Conservation (phyloP, 371 early-diverging fungal species). For the Chytridium lagenaria region DNA sequence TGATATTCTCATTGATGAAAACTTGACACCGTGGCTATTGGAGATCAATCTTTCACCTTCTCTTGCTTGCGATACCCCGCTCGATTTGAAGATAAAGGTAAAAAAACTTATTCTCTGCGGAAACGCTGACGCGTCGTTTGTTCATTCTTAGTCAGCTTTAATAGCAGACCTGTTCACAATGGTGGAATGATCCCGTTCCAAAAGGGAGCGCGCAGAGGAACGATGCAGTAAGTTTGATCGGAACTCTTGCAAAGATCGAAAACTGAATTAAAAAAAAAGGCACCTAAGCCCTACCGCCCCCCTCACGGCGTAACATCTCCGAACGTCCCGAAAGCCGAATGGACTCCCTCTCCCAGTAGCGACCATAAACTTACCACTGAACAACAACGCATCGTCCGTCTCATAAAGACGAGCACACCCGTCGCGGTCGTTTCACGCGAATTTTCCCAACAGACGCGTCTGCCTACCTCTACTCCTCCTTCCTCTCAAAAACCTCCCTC, state of each 20-base stretch:
- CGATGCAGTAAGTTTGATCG: conserved; percentile 2
- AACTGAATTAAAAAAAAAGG: not conserved
- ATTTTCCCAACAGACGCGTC: conserved; percentile 31
- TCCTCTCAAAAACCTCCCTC: conserved; percentile 21
- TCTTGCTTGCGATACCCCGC: conserved; percentile 32
- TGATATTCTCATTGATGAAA: conserved; percentile 36
- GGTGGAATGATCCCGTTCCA: conserved; percentile 33
- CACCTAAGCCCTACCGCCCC: conserved; percentile 30
- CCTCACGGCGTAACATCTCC: conserved; percentile 16
- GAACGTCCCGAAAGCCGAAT: conserved; percentile 26
- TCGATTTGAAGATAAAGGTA: conserved; percentile 42
- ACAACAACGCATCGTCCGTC: conserved; percentile 21
- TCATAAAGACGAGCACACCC: conserved; percentile 26
- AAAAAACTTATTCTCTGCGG: not conserved
- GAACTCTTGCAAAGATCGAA: not conserved
- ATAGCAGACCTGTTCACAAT: conserved; percentile 28
- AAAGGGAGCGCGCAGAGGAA: conserved; percentile 5
- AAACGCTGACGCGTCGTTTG: too few species aligned
- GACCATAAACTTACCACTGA: conserved; percentile 24
- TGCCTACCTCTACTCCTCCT: conserved; percentile 26
- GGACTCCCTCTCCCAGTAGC: conserved; percentile 11
- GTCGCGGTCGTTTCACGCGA: conserved; percentile 24
- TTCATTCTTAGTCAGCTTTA: conserved; percentile 22
- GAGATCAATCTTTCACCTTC: conserved; percentile 42
- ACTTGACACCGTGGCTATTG: conserved; percentile 29